Percentiles rank a stretch among this genome's conserved stretches.
These are phyloP conservation scores for Hordeum vulgare DNA, from an alignment of 176 grass and related monocot genomes.

Conservation along the genomic window DNA sequence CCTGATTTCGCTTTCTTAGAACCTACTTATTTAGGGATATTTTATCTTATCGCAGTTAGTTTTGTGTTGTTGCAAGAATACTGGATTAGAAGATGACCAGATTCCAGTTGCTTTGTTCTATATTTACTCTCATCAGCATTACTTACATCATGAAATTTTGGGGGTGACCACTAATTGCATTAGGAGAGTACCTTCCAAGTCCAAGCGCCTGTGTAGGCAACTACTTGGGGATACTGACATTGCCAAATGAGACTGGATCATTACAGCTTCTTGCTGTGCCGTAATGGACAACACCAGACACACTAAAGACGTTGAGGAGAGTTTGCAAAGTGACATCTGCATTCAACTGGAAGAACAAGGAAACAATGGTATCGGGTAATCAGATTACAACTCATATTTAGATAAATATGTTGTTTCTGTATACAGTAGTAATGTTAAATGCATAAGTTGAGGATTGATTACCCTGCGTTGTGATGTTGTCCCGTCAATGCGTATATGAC, in stretches of 20 bases:
- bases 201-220: slow-evolving; percentile 72
- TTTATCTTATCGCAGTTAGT: not conserved
- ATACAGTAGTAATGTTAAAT: not conserved
- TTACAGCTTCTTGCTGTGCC: slow-evolving; percentile 83
- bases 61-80: not conserved
- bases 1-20: not conserved
- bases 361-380: not conserved
- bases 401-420: not conserved
- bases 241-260: slow-evolving; percentile 65
- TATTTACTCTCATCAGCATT: not conserved
- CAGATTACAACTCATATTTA: not conserved
- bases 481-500: slow-evolving; percentile 71
- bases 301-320: slow-evolving; percentile 56
- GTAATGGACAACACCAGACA: slow-evolving; percentile 76
- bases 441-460: not conserved
- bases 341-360: slow-evolving; percentile 48
- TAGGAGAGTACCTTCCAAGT: slow-evolving; percentile 62
- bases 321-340: slow-evolving; percentile 79
- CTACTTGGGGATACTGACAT: slow-evolving; percentile 71
- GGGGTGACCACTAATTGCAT: not conserved
- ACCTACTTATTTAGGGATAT: not conserved
- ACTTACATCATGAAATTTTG: not conserved
- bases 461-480: slow-evolving; percentile 55
- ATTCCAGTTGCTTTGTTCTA: not conserved
- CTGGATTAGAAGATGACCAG: not conserved